phyloP scores from a whole-genome alignment of 495 filamentous ascomycete genomes.

The Xylaria palmicola region DNA sequence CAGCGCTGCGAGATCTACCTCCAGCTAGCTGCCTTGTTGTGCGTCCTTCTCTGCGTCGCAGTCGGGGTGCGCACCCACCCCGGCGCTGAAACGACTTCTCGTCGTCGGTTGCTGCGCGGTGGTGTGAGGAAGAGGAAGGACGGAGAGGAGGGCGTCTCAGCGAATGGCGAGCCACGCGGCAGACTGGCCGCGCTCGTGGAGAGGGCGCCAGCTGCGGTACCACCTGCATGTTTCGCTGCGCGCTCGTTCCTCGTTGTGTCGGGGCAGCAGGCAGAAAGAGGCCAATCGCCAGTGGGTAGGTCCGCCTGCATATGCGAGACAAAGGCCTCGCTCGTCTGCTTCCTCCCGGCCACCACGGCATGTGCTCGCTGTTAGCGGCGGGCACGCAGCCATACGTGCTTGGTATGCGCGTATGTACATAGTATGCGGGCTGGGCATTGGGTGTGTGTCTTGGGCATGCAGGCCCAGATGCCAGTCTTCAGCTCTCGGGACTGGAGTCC shows the following conservation, averaged over 20 bases:
- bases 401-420: not conserved
- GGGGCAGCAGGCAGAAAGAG: not conserved
- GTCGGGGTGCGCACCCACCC: constrained; percentile 11
- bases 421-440: not conserved
- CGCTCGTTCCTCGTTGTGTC: constrained; percentile 6
- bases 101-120: not conserved
- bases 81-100: constrained; percentile 7
- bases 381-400: not conserved
- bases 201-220: constrained; percentile 9
- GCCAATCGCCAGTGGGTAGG: not conserved
- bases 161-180: constrained; percentile 3
- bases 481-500: not conserved
- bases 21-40: not conserved
- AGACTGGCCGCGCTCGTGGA: not conserved
- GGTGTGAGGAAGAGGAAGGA: not conserved
- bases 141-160: not conserved
- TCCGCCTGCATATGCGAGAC: constrained; percentile 8
- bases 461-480: constrained; percentile 7
- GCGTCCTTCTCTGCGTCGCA: not conserved
- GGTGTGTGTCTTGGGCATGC: not conserved
- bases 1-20: not conserved
- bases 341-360: not conserved
- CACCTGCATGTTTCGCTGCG: constrained; percentile 11
- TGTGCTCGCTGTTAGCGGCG: not conserved
- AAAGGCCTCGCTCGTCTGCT: not conserved